phyloP scores from a whole-genome alignment of 2,329 filamentous ascomycete species.

The Xylaria sp. region DNA sequence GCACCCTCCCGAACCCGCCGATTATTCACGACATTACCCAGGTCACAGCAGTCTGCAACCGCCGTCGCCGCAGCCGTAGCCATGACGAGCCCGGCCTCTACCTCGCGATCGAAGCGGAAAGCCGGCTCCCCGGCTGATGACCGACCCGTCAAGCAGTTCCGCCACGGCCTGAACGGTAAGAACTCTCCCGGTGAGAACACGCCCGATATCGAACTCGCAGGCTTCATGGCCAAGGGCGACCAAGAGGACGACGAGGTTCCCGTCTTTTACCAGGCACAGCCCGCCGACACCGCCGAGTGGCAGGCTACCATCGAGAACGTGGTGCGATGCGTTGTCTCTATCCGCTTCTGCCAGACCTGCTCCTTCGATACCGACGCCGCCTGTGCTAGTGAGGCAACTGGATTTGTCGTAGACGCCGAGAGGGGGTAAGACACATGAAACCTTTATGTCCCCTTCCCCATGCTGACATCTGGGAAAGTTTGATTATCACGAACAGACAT shows the following conservation, averaged over 20 bases:
- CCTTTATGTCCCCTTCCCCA: not conserved
- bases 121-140: conserved; percentile 56
- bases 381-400: conserved; percentile 93
- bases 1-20: conserved; percentile 2
- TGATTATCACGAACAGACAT: conserved; percentile 86
- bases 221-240: conserved; percentile 51
- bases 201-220: conserved; percentile 51
- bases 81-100: conserved; percentile 56
- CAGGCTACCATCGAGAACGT: conserved; percentile 95
- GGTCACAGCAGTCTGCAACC: conserved; percentile 12
- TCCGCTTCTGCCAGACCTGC: conserved; percentile 97
- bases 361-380: conserved; percentile 98
- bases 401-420: conserved; percentile 96
- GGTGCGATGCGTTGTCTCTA: conserved; percentile 96
- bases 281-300: conserved; percentile 82
- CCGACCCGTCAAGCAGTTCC: conserved; percentile 56
- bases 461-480: conserved; percentile 32
- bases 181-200: conserved; percentile 61
- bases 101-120: conserved; percentile 63
- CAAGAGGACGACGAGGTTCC: conserved; percentile 56
- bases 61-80: conserved; percentile 29
- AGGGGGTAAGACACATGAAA: conserved; percentile 56
- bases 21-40: conserved; percentile 6
- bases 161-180: conserved; percentile 57
- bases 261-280: conserved; percentile 51